These are phyloP conservation scores for Conringia planisiliqua DNA, from an alignment of 345 rosid species.

Conservation along the genomic window DNA sequence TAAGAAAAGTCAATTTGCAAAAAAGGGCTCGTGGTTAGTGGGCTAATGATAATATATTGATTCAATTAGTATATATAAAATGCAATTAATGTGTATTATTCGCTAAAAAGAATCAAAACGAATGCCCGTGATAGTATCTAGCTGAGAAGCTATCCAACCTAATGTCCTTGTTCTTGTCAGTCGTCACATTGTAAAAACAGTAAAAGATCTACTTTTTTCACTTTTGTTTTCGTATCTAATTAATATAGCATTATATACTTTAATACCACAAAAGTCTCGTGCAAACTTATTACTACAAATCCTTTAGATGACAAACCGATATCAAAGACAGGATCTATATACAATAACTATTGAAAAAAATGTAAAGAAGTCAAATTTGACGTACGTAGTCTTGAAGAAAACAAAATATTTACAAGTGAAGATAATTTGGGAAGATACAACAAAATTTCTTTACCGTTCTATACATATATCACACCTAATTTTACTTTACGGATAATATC, in stretches of 20 bases:
- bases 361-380: no score
- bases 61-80: background rate
- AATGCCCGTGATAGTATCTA: conserved; percentile 19
- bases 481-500: no score
- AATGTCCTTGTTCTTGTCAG: conserved; percentile 12
- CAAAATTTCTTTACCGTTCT: no score
- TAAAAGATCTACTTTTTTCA: background rate
- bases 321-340: no score
- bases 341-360: no score
- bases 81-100: conserved; percentile 10
- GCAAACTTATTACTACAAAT: background rate
- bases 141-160: background rate
- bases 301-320: background rate
- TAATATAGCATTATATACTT: background rate
- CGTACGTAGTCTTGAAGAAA: no score
- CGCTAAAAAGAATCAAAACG: background rate
- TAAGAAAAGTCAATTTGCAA: conserved; percentile 3
- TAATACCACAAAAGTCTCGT: conserved; percentile 17
- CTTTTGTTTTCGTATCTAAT: background rate
- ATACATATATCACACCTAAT: no score
- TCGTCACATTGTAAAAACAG: conserved; percentile 13
- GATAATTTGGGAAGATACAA: no score
- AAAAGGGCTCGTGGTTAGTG: conserved; percentile 7
- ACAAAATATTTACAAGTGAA: no score
- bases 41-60: background rate